phyloP scores from a whole-genome alignment of 371 early-diverging fungal genomes.

The Mortierella polycephala region DNA sequence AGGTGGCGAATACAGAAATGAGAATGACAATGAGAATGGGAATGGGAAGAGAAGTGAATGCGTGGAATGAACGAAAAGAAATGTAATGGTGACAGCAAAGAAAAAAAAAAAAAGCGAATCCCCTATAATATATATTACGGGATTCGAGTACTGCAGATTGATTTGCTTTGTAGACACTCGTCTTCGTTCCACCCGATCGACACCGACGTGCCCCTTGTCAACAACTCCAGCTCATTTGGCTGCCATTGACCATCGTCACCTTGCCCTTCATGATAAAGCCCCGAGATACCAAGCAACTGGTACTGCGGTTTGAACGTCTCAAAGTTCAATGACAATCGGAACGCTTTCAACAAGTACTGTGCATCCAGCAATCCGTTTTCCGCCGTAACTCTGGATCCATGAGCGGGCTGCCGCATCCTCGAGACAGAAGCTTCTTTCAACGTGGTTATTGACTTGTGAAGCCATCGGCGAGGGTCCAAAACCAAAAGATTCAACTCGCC shows the following conservation, averaged over 20 bases:
- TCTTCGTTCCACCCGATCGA: conserved; percentile 46
- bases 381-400: conserved; percentile 9
- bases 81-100: background rate
- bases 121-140: conserved; percentile 3
- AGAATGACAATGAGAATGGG: background rate
- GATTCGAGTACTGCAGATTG: conserved; percentile 30
- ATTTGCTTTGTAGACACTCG: conserved; percentile 27
- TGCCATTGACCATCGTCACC: background rate
- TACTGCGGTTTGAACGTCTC: conserved; percentile 34
- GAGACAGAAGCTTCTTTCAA: conserved; percentile 14
- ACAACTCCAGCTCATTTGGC: conserved; percentile 6
- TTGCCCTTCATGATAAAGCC: conserved; percentile 23
- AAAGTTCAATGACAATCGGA: conserved; percentile 19
- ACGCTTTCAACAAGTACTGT: conserved; percentile 40
- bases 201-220: conserved; percentile 7
- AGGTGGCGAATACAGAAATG: background rate
- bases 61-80: background rate
- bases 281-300: conserved; percentile 50
- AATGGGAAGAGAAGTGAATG: conserved; percentile 4
- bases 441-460: conserved; percentile 38
- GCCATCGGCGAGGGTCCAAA: conserved; percentile 73
- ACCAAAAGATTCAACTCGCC: conserved; percentile 67
- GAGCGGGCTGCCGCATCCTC: background rate
- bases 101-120: background rate
- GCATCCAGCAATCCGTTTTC: conserved; percentile 20